phyloP scores from a whole-genome alignment of 2,329 filamentous ascomycete species.

The Graphilbum fragrans region DNA sequence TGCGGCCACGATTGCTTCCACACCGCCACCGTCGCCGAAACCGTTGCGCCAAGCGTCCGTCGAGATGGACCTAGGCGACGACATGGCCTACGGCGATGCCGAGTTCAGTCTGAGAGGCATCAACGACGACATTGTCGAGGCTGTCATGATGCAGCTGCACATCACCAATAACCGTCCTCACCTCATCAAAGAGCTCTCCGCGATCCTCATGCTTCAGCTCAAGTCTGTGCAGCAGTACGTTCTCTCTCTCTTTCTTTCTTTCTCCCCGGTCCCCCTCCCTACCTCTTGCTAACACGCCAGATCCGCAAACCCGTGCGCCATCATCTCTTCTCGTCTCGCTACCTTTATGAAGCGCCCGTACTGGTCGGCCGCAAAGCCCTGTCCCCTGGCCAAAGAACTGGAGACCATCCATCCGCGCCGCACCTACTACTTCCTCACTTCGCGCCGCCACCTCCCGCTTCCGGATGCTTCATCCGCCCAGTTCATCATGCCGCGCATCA shows the following conservation, averaged over 20 bases:
- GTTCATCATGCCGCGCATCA: constrained; percentile 31
- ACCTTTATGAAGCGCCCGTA: constrained; percentile 79
- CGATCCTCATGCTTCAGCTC: constrained; percentile 62
- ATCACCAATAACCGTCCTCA: constrained; percentile 86
- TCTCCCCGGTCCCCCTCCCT: not conserved
- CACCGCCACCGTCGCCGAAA: constrained; percentile 66
- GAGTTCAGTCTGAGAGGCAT: constrained; percentile 73
- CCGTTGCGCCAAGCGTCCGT: constrained; percentile 23
- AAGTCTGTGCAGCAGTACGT: constrained; percentile 84
- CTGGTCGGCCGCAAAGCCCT: constrained; percentile 67
- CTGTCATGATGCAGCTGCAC: constrained; percentile 77
- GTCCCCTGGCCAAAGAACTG: constrained; percentile 85
- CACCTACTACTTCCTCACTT: constrained; percentile 93
- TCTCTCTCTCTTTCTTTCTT: not conserved
- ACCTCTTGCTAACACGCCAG: constrained; percentile 35
- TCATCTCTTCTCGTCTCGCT: constrained; percentile 85
- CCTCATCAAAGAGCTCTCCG: constrained; percentile 84
- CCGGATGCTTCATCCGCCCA: constrained; percentile 43
- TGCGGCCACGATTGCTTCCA: constrained; percentile 31
- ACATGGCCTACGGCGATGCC: constrained; percentile 13
- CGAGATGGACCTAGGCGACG: constrained; percentile 19
- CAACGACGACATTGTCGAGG: constrained; percentile 91
- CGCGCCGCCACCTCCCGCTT: constrained; percentile 70
- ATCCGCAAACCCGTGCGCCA: constrained; percentile 88
- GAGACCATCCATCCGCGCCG: constrained; percentile 86